Conservation (phyloP, 2,329 filamentous ascomycete genomes). For the Exophiala lecanii-corni region DNA sequence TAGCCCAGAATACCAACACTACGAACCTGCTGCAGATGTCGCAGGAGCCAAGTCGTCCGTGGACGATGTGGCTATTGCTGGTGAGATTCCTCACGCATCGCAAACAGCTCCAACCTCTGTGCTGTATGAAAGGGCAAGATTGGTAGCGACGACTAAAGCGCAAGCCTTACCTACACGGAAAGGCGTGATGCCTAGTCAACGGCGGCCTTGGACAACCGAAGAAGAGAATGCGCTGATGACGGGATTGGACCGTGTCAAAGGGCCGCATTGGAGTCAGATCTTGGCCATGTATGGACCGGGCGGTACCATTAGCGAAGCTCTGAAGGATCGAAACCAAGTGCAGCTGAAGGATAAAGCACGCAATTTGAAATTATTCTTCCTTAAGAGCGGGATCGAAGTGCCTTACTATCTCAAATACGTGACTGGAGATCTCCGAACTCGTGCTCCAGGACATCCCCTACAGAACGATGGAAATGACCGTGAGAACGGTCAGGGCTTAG, state of each 20-base stretch:
- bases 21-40: conserved; percentile 7
- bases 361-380: conserved; percentile 46
- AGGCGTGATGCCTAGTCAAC: conserved; percentile 51
- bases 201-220: conserved; percentile 80
- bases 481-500: conserved; percentile 42
- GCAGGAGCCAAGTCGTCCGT: conserved; percentile 1
- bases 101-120: conserved; percentile 51
- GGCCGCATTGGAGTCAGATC: conserved; percentile 91
- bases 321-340: conserved; percentile 45
- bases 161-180: conserved; percentile 51
- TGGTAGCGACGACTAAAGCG: conserved; percentile 52
- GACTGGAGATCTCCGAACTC: conserved; percentile 82
- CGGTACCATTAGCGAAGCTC: conserved; percentile 73
- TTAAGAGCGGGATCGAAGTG: conserved; percentile 75
- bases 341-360: conserved; percentile 53
- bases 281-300: conserved; percentile 75
- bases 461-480: conserved; percentile 46
- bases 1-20: conserved; percentile 4
- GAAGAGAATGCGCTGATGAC: conserved; percentile 89
- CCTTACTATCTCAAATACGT: conserved; percentile 83
- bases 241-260: conserved; percentile 81
- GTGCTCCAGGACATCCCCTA: conserved; percentile 62
- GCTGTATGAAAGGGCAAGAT: conserved; percentile 54
- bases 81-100: conserved; percentile 34
- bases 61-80: not conserved